phyloP scores from a whole-genome alignment of 805 yeast species.

The Lipomyces yamadae region DNA sequence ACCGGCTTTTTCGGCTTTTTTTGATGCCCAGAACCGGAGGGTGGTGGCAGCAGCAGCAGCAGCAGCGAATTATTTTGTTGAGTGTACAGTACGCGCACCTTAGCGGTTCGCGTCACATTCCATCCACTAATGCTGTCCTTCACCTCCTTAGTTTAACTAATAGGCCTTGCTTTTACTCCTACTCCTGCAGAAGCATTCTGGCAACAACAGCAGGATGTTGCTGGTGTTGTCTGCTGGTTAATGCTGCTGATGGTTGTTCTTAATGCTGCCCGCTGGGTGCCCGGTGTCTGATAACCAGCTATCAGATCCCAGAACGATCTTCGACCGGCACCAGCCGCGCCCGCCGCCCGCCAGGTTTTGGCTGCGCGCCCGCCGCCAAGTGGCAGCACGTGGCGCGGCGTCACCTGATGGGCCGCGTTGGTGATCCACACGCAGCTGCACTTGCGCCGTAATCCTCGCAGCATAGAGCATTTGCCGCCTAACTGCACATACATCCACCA shows the following conservation, averaged over 20 bases:
- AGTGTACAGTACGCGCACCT: too few relatives aligned
- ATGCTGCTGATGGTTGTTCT: not conserved
- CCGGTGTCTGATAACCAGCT: not conserved
- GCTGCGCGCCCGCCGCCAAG: not conserved
- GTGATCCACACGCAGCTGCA: not conserved
- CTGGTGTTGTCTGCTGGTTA: not conserved
- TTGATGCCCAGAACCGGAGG: too few relatives aligned
- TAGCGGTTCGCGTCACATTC: too few relatives aligned
- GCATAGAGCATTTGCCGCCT: not conserved
- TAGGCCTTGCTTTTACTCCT: too few relatives aligned
- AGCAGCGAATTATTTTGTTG: too few relatives aligned
- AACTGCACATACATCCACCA: not conserved
- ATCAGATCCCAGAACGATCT: not conserved
- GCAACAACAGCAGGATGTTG: too few relatives aligned
- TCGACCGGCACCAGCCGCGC: not conserved
- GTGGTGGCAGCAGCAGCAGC: too few relatives aligned
- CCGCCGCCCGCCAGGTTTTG: not conserved
- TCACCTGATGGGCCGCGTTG: conserved; percentile 3
- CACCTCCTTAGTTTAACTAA: too few relatives aligned
- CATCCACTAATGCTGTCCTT: too few relatives aligned
- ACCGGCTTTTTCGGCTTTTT: too few relatives aligned
- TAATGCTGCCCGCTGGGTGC: too few relatives aligned
- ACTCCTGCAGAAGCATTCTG: too few relatives aligned
- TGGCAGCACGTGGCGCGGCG: conserved; percentile 5
- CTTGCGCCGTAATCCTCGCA: not conserved